Evolutionary conservation across 768 basidiomycete species (phyloP), one percentile per base, ranked within the genome.

Genomic region (Panaeolus papilionaceus): DNA sequence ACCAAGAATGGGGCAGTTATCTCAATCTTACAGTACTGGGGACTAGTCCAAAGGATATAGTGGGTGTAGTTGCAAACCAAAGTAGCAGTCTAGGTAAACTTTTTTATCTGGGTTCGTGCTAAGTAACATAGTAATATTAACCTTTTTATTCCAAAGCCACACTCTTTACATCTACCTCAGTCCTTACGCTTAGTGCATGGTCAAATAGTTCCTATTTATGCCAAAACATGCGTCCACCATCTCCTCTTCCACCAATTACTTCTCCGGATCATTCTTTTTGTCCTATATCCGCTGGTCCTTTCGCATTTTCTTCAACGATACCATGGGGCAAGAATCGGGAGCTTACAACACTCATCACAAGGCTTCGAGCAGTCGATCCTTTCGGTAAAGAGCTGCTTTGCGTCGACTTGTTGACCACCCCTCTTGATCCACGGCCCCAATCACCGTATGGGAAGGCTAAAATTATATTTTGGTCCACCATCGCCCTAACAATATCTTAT

Each of bases 311-410:
- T 26, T 82, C 93, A 11, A 84, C 90, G 18, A 88, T 94, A 45
- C 89, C 89, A 5, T 87, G 92, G 74, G 83, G 86, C 40, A 72
- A 81, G 51, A 82, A 86, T 67, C 91, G 92, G 74, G 86, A 89
- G 16, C 83, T 99, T 51, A 93, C 93, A 12, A 96, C 96, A 10
- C 84, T 97, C 66, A 84, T 86, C 69, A 98, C 96, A 1, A 89
- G 89, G 23, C 79, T 99, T 26, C 90, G 94, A 58, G 92, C 96
- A 8, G 92, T 99, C 26, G 98, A 99, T 79, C 90, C 96, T 0
- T 89, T 87, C 51, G 88, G 91, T 64, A 83, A 88, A 39, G 93
- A 96, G 71, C 84, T 99, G 51, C 79, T 96, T 2, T 99, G 98
- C 76, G 73, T 96, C 58, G 89, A 92, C 70, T 80, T 98, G 18